Percentiles rank a stretch among this genome's conserved stretches.
Evolutionary conservation across 345 rosid genomes (phyloP).

Genomic region (Syzygium oleosum): DNA sequence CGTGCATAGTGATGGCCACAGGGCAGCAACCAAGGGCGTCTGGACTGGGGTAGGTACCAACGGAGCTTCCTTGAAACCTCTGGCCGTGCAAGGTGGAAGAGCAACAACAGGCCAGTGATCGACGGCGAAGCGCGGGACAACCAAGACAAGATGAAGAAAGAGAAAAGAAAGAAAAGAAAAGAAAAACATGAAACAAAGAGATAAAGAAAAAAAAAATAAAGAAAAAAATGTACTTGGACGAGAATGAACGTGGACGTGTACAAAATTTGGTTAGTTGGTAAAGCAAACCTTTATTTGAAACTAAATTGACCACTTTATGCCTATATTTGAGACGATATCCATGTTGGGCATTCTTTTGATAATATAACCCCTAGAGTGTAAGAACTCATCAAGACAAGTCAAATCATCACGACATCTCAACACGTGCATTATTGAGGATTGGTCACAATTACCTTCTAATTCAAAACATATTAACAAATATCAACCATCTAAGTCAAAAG

Average conservation of each 20-base stretch:
- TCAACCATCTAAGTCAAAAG: too few relatives aligned
- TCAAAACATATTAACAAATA: too few relatives aligned
- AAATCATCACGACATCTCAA: too few relatives aligned
- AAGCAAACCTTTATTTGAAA: not conserved
- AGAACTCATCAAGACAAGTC: too few relatives aligned
- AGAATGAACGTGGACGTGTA: not conserved
- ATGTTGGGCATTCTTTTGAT: rapidly evolving
- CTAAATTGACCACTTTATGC: not conserved
- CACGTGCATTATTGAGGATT: too few relatives aligned
- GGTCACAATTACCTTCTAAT: too few relatives aligned
- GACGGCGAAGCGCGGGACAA: not conserved
- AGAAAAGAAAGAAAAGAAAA: not conserved
- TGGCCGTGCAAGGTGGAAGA: not conserved
- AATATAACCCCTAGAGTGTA: too few relatives aligned
- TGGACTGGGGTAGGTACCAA: not conserved
- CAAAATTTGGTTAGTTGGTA: not conserved
- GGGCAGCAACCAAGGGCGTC: not conserved
- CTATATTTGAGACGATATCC: too few relatives aligned
- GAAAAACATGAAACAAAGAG: not conserved
- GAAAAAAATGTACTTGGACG: not conserved
- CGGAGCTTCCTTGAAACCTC: not conserved
- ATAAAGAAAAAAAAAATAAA: too few relatives aligned
- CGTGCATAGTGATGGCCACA: not conserved
- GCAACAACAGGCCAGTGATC: not conserved
- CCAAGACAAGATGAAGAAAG: not conserved